Evolutionary conservation across 106 monocot species (phyloP).

Genomic region (Dioscorea dumetorum): DNA sequence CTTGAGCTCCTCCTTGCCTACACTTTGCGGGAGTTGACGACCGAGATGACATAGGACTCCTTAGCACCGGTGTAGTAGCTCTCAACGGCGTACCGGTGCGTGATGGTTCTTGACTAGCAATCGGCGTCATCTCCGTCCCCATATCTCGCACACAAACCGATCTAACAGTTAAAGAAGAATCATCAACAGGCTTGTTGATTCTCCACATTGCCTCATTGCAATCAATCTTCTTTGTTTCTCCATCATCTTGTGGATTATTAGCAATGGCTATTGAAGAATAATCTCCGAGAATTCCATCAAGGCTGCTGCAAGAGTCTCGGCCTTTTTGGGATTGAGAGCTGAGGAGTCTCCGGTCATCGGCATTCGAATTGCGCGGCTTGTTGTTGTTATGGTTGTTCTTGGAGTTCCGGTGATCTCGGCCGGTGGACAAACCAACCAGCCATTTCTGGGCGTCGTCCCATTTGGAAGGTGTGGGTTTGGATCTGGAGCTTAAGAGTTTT

Average conservation of each 20-base stretch:
- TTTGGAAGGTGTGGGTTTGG: constrained; percentile 82
- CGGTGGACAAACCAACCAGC: constrained; percentile 55
- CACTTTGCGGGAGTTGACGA: constrained; percentile 46
- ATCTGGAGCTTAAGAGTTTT: constrained; percentile 30
- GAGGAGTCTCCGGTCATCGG: constrained; percentile 75
- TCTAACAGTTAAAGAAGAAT: constrained; percentile 21
- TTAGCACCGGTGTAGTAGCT: constrained; percentile 49
- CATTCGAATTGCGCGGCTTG: constrained; percentile 81
- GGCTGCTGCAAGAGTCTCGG: constrained; percentile 76
- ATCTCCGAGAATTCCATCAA: constrained; percentile 43
- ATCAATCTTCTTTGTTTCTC: constrained; percentile 90
- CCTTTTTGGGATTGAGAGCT: constrained; percentile 54
- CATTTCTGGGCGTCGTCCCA: constrained; percentile 99
- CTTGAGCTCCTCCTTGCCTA: constrained; percentile 14
- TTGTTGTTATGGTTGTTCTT: constrained; percentile 34
- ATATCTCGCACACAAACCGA: constrained; percentile 73
- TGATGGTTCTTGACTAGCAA: constrained; percentile 84
- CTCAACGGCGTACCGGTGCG: constrained; percentile 65
- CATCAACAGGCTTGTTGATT: constrained; percentile 24
- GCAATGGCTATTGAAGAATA: constrained; percentile 12
- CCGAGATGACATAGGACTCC: constrained; percentile 69
- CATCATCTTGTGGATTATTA: constrained; percentile 29
- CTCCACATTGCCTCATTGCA: constrained; percentile 18
- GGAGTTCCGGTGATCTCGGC: constrained; percentile 12
- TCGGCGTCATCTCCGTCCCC: constrained; percentile 96